Base-by-base conservation (phyloP, 164 flowering plant species). In the Tinospora cordifolia region DNA sequence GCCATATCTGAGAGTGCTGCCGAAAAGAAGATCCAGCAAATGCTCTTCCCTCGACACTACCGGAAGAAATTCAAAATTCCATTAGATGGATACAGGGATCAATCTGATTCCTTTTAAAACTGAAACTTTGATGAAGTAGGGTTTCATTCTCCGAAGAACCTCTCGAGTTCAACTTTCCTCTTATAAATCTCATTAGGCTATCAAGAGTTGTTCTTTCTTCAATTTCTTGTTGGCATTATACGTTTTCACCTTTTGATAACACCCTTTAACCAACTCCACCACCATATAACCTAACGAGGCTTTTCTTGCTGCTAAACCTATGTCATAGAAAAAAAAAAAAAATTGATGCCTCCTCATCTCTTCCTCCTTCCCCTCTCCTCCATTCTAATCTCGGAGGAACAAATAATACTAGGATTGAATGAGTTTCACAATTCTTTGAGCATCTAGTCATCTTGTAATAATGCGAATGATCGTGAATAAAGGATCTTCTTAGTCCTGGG, bases 21-120 rank as follows among this genome's bases (percentile, higher is more conserved):
- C 3, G 90, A 86, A 66, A 91, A 89, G 79, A 90, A 89, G 74
- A 89, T 91, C 65, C 85, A 77, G 65, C 90, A 82, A 58, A 89
- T 91, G 65, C 62, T 91, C 74, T 88, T 87, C 80, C 91, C 94
- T 0, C 72, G 85, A 8, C 74, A 88, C 69, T 78, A 78, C 34
- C 78, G 94, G 9, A 91, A 85, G 75, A 89, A 79, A 60, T 12
- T 80, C 0, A 78, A 75, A 62, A 58, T 65, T 74, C 77, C 71
- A 8, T 65, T 66, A 39, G 80, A 81, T 44, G 73, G 68, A 21
- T 66, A 68, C 15, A 72, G 71, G 40, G 80, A 78, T 19, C 47
- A 15, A 8, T 2, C 36, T 30, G 74, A 74, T 70, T 69, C 63
- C 64, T 57, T 67, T 57, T 73, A 63, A 73, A 49, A n/a, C 8